Conservation (phyloP, 768 basidiomycete genomes). For the Tulasnella sp. region DNA sequence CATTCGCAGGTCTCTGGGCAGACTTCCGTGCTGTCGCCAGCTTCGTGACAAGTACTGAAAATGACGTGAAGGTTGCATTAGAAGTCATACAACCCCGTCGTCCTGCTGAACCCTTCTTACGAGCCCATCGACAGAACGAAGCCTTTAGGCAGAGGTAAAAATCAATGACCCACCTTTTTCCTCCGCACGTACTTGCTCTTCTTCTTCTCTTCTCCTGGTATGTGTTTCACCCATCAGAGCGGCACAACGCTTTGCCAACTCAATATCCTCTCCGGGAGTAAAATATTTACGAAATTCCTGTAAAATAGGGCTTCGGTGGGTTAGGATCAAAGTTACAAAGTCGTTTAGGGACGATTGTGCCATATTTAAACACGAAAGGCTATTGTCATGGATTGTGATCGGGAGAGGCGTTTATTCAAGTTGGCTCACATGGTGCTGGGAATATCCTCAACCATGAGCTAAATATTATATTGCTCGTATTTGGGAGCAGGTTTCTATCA, state of each 20-base stretch:
- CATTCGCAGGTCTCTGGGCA: constrained; percentile 14
- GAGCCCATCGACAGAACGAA: neutral
- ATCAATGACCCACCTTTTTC: neutral
- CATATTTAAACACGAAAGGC: neutral
- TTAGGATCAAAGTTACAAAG: neutral
- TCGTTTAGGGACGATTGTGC: no score
- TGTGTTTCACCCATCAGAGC: constrained; percentile 2
- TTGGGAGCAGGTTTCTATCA: no score
- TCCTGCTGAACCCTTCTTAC: no score
- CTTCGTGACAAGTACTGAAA: constrained; percentile 9
- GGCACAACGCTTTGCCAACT: constrained; percentile 1
- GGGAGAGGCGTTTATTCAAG: no score
- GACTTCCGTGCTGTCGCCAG: constrained; percentile 14
- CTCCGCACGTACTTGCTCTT: constrained; percentile 10
- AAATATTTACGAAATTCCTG: constrained; percentile 3
- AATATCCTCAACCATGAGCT: no score
- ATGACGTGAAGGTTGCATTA: neutral
- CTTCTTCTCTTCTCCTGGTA: constrained; percentile 2
- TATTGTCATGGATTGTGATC: no score
- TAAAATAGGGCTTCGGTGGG: neutral
- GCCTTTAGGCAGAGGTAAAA: neutral
- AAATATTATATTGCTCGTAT: no score
- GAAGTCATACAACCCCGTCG: no score
- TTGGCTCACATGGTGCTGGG: no score
- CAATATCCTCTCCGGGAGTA: constrained; percentile 11